Base-by-base conservation (phyloP, 1,284 basidiomycete genomes). In the Wallemia ichthyophaga region DNA sequence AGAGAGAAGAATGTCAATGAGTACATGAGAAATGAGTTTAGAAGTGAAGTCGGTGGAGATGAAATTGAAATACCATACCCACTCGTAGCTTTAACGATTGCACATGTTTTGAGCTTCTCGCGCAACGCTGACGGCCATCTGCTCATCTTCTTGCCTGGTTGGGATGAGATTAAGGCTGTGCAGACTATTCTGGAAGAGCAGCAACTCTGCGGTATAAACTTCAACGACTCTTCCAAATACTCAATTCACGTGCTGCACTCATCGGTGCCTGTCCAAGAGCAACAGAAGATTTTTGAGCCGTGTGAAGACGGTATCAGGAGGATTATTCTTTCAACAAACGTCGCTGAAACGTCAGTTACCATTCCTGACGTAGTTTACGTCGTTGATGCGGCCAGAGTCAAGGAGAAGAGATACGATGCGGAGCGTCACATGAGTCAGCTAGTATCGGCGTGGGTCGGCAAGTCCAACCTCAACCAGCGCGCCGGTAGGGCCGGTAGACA, bases 311-410 rank as follows among this genome's bases (percentile, higher is more conserved):
- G 86, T 21, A 76, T 89, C 23, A 80, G 91, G 62, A 79, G 87
- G 21, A 75, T 96, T 67, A 92, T 95, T 64, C 74, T 95, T 48
- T 79, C 91, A 1, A 96, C 91, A 56, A 96, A 95, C 70, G 92
- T 96, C 61, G 92, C 91, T 15, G 91, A 96, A 72, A 94, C 89
- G 1, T 89, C 85, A 2, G 77, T 96, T 64, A 96, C 91, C 1
- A 95, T 96, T 64, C 91, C 91, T 1, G 86, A 95, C 66, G 88
- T 95, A 26, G 88, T 94, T 3, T 91, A 87, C 67, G 91, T 96
- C 57, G 80, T 95, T 56, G 91, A 96, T 67, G 78, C 83, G 0
- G 91, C 78, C 25, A 82, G 82, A 66, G 77, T 91, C 67, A 94
- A 92, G 71, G 88, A 95, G 70, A 80, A 86, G 67, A 78, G 83